Evolutionary conservation across 1,284 basidiomycete genomes (phyloP).

Genomic region (Ganoderma meredithae): DNA sequence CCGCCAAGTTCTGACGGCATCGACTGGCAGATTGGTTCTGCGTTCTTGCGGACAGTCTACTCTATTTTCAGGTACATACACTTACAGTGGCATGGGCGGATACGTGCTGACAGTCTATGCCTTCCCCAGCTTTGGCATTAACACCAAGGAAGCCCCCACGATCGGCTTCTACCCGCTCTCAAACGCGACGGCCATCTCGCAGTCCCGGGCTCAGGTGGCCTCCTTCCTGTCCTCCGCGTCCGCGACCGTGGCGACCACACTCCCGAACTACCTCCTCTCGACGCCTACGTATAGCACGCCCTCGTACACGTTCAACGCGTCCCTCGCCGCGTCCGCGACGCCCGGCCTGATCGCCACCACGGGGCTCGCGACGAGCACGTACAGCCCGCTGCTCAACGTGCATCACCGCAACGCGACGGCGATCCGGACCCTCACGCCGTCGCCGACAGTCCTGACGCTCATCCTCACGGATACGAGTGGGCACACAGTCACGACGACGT

Average conservation of each 20-base stretch:
- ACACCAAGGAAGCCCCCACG: slow-evolving; percentile 73
- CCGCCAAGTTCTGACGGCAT: slow-evolving; percentile 78
- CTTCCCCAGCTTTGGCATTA: slow-evolving; percentile 71
- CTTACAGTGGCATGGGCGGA: neutral
- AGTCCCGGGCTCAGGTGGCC: slow-evolving; percentile 52
- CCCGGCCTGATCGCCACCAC: slow-evolving; percentile 61
- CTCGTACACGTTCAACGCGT: slow-evolving; percentile 76
- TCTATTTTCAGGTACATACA: slow-evolving; percentile 74
- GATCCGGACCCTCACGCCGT: slow-evolving; percentile 44
- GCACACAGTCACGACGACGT: slow-evolving; percentile 41
- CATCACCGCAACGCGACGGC: slow-evolving; percentile 39
- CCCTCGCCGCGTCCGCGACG: slow-evolving; percentile 59
- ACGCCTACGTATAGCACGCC: slow-evolving; percentile 73
- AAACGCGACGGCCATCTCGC: slow-evolving; percentile 51
- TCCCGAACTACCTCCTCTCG: slow-evolving; percentile 80
- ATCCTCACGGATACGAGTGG: slow-evolving; percentile 46
- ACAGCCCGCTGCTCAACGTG: slow-evolving; percentile 59
- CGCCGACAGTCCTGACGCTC: slow-evolving; percentile 45
- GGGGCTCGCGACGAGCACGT: slow-evolving; percentile 75
- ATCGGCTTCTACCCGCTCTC: slow-evolving; percentile 73
- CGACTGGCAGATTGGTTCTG: slow-evolving; percentile 86
- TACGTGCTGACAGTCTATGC: neutral
- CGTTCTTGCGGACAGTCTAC: slow-evolving; percentile 85
- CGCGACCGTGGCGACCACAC: slow-evolving; percentile 69
- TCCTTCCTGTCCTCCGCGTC: slow-evolving; percentile 69